A percentile compares a stretch with the other conserved stretches of the same genome.
Conservation (phyloP, 108 stramenopile species). For the Cyclotella kingstonii region DNA sequence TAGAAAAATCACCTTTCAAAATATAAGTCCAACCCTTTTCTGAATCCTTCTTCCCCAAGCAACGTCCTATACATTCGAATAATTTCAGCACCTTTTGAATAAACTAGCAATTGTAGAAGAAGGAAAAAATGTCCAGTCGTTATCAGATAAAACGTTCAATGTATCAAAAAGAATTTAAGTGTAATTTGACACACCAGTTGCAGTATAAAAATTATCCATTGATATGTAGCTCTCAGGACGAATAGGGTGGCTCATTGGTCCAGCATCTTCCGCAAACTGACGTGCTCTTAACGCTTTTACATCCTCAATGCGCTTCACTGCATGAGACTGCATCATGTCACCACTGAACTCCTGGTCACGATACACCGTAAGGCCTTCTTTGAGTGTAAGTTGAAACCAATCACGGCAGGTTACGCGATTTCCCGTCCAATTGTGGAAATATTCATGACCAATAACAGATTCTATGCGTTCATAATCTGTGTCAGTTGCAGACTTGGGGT, state of each 20-base stretch:
- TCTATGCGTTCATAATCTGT: constrained; percentile 83
- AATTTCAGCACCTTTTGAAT: constrained; percentile 91
- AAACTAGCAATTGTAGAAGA: constrained; percentile 87
- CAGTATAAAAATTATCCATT: constrained; percentile 94
- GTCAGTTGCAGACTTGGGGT: constrained; percentile 89
- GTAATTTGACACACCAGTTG: constrained; percentile 55
- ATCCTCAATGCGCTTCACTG: constrained; percentile 94
- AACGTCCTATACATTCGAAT: constrained; percentile 97
- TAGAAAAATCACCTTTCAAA: constrained; percentile 63
- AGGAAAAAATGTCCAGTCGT: constrained; percentile 58
- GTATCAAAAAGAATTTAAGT: not conserved
- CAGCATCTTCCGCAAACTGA: constrained; percentile 82
- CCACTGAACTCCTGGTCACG: constrained; percentile 91
- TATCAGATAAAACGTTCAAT: constrained; percentile 18
- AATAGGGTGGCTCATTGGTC: constrained; percentile 95
- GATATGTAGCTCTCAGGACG: constrained; percentile 93
- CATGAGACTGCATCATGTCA: constrained; percentile 87
- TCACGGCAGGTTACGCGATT: constrained; percentile 98
- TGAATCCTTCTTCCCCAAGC: constrained; percentile 87
- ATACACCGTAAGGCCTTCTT: constrained; percentile 99
- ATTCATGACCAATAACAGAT: constrained; percentile 92
- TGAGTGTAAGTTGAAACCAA: constrained; percentile 98
- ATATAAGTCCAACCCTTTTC: constrained; percentile 96
- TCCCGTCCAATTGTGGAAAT: constrained; percentile 98
- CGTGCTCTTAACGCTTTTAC: constrained; percentile 75